A percentile compares a stretch with the other conserved stretches of the same genome.
phyloP scores from a whole-genome alignment of 331 rosid species.

The Spiraea crenata region DNA sequence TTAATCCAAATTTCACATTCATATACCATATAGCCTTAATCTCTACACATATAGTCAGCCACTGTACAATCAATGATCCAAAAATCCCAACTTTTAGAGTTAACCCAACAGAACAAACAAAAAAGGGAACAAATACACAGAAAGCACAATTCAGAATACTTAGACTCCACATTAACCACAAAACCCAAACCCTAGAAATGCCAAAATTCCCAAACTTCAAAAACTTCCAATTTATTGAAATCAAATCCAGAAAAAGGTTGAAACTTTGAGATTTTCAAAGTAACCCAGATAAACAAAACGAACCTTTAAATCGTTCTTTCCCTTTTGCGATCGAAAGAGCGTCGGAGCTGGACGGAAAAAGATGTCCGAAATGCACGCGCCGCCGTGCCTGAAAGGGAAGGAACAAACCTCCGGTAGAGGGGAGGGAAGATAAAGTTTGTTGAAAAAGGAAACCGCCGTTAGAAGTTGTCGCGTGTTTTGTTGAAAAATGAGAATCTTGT shows the following conservation, averaged over 20 bases:
- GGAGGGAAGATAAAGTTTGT: slow-evolving; percentile 1
- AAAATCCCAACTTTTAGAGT: slow-evolving; percentile 13
- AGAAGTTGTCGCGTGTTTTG: neutral
- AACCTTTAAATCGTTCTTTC: slow-evolving; percentile 2
- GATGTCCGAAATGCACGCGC: neutral
- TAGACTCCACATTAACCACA: slow-evolving; percentile 18
- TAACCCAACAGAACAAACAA: neutral
- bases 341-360: slow-evolving; percentile 3
- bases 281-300: slow-evolving; percentile 9
- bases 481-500: too few relatives aligned
- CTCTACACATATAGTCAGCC: slow-evolving; percentile 5
- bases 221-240: neutral
- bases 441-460: neutral
- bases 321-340: slow-evolving; percentile 3
- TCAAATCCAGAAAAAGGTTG: neutral
- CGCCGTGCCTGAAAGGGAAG: neutral
- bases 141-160: neutral
- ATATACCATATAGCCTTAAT: neutral
- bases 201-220: neutral
- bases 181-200: slow-evolving; percentile 4
- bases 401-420: neutral
- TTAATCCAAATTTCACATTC: slow-evolving; percentile 1
- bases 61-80: neutral
- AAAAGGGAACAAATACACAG: neutral
- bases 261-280: slow-evolving; percentile 5